Base-by-base conservation (phyloP, 306 rosid genomes). In the Citrullus mucosospermus region DNA sequence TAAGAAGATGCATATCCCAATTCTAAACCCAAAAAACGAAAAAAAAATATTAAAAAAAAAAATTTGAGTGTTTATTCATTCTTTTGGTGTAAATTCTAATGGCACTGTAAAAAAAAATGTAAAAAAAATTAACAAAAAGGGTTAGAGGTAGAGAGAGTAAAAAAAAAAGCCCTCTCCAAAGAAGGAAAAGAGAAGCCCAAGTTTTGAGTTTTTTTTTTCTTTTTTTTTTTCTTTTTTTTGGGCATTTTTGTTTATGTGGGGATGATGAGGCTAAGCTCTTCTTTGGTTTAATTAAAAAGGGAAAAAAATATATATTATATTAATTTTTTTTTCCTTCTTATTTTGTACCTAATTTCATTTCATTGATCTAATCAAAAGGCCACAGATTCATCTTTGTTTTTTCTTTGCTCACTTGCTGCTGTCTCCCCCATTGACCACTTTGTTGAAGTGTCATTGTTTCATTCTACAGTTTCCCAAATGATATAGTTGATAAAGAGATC, bases 1-100 rank as follows among this genome's bases (percentile, higher is more conserved):
- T 88, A 46, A 89, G 90, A 84, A 83, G 96, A 60, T 95, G 97
- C 87, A 95, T 91, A 86, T 95, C 97, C 3, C 94, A 89, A 67
- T 86, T 94, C 82, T 94, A 78, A 90, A 79, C 30, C 9, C 6
- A 9, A 38, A 54, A 10, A 54, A 32, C 1, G 46, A 18, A 18
- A 13, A 72, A 48, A 58, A 32, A 32, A 32, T 1, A 3, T 0
- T 22, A 6, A 72, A 48, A 58, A 32, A 32, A 3, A 32, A 32
- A 32, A 32, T 0, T 32, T 32, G 36, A 56, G 20, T 38, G 25
- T 16, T 46, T 58, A 30, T 46, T 77, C 16, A 77, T 60, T 56
- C 71, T 77, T 77, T 44, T 44, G 30, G 2, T 60, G 80, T 56
- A 77, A 60, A 77, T 59, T 77, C 1, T 61, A 44, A 63, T 48